A percentile compares a stretch with the other conserved stretches of the same genome.
These are phyloP conservation scores for Corrigiola litoralis DNA, from an alignment of 179 eudicot genomes.

Conservation along the genomic window DNA sequence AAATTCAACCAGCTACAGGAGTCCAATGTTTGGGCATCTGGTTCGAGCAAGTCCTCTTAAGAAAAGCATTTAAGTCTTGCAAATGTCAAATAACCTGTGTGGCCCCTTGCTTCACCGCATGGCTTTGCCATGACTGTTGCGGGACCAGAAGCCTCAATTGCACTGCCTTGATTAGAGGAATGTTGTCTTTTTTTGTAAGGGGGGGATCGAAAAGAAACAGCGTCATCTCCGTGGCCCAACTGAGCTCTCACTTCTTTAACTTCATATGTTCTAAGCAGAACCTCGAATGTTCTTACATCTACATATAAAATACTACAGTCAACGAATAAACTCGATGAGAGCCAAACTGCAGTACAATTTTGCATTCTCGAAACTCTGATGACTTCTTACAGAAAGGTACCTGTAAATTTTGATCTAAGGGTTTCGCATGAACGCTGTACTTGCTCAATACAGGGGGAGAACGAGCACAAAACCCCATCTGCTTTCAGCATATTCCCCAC, in stretches of 20 bases:
- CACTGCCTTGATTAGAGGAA: constrained; percentile 32
- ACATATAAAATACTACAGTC: constrained; percentile 4
- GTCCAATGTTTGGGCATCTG: not conserved
- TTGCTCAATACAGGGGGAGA: constrained; percentile 98
- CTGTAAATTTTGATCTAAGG: constrained; percentile 54
- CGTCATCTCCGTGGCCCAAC: constrained; percentile 33
- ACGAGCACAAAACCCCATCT: constrained; percentile 87
- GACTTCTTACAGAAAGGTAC: constrained; percentile 25
- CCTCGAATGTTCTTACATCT: constrained; percentile 91
- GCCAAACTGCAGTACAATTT: not conserved
- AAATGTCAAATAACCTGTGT: constrained; percentile 91
- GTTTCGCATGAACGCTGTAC: constrained; percentile 81
- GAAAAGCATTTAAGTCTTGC: constrained; percentile 60
- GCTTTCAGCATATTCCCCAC: constrained; percentile 78
- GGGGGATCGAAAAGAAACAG: constrained; percentile 33
- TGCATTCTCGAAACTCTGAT: not conserved
- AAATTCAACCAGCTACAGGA: too few species aligned
- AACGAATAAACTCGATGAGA: not conserved
- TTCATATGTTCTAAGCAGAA: constrained; percentile 74
- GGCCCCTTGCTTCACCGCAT: constrained; percentile 72
- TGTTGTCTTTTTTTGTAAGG: constrained; percentile 73
- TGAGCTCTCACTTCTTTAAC: constrained; percentile 54
- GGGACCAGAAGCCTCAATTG: constrained; percentile 38
- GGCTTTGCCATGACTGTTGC: constrained; percentile 60
- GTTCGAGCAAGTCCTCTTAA: not conserved